Conservation (phyloP, 2,329 filamentous ascomycete species). For the Magnaporthales sp. region DNA sequence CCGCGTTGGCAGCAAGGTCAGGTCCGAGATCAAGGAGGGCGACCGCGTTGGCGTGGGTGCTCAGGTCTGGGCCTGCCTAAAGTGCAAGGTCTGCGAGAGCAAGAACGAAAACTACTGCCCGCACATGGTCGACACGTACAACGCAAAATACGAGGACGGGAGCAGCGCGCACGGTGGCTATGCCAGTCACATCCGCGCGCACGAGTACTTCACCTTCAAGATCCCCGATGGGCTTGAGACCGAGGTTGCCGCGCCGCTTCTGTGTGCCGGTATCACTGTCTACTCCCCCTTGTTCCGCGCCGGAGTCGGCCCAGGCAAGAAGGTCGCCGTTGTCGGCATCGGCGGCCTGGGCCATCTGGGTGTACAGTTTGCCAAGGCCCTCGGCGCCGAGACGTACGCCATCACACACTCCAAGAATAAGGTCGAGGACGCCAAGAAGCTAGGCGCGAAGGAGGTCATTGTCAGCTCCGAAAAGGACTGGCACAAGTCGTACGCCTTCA, state of each 20-base stretch:
- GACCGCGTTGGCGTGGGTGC: conserved; percentile 58
- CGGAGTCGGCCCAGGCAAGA: conserved; percentile 24
- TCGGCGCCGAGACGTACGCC: conserved; percentile 52
- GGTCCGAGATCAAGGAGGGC: conserved; percentile 41
- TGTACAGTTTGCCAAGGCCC: conserved; percentile 35
- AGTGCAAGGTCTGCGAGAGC: conserved; percentile 36
- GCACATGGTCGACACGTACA: conserved; percentile 41
- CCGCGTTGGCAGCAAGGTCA: conserved; percentile 27
- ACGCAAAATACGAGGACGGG: conserved; percentile 47
- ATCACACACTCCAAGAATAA: conserved; percentile 54
- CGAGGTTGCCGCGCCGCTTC: conserved; percentile 52
- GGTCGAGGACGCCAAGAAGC: conserved; percentile 47
- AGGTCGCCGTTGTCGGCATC: conserved; percentile 32
- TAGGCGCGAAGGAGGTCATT: conserved; percentile 52
- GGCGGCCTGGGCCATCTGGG: conserved; percentile 34
- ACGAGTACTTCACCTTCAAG: conserved; percentile 51
- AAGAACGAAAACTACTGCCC: conserved; percentile 43
- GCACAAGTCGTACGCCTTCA: conserved; percentile 42
- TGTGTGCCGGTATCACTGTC: conserved; percentile 41
- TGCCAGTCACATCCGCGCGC: conserved; percentile 37
- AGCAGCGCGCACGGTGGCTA: conserved; percentile 59
- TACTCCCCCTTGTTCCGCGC: conserved; percentile 29
- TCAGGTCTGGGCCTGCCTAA: conserved; percentile 48
- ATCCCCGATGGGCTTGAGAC: conserved; percentile 44
- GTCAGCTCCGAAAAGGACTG: conserved; percentile 46